Percentiles rank a stretch among this genome's conserved stretches.
Conservation (phyloP, 306 rosid species). For the Vigna unguiculata region DNA sequence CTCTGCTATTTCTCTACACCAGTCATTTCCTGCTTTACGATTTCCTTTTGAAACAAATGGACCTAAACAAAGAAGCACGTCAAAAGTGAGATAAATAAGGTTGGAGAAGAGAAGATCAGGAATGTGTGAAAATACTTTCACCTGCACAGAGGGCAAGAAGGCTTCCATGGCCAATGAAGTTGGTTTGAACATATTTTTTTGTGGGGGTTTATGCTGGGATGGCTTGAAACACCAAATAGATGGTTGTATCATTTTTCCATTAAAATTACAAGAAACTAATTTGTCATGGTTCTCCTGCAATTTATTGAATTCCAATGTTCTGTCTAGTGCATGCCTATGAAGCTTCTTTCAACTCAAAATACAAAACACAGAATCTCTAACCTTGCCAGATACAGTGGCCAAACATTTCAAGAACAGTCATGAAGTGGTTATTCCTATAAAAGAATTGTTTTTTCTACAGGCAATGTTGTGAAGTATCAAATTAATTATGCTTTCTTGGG, state of each 20-base stretch:
- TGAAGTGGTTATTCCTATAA: neutral
- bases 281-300: neutral
- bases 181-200: neutral
- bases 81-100: neutral
- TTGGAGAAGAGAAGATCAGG: neutral
- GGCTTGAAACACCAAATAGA: constrained; percentile 4
- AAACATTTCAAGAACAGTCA: neutral
- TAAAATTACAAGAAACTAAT: neutral
- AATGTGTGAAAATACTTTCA: neutral
- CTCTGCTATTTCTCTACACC: no score
- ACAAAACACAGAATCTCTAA: neutral
- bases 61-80: neutral
- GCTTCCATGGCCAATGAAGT: neutral
- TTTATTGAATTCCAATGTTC: neutral
- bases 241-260: neutral
- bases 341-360: neutral
- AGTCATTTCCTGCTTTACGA: no score
- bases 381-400: neutral
- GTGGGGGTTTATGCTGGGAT: neutral
- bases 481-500: neutral
- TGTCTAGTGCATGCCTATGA: neutral
- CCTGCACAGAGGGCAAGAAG: neutral
- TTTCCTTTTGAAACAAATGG: no score
- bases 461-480: neutral
- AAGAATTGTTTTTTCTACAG: neutral